Evolutionary conservation across 495 filamentous ascomycete genomes (phyloP), one percentile per base, ranked within the genome.

Genomic region (Penicillium paradoxum): DNA sequence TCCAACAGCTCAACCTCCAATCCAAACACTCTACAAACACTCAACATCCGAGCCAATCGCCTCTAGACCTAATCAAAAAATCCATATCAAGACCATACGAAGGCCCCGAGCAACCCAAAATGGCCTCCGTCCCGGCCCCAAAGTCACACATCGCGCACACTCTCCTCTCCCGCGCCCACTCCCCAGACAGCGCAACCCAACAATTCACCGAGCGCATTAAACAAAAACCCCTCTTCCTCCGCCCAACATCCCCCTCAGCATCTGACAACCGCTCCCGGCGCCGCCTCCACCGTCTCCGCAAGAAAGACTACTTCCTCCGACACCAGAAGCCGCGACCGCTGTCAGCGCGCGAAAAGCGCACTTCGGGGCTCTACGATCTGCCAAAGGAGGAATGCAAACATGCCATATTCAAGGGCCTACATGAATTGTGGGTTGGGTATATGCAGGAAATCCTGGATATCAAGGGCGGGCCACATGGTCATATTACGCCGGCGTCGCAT

Each of bases 171-270:
- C 84, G 84, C 56, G 89, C 89, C 18, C 87, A 93, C 74, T 81
- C 84, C 29, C 82, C 89, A 18, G 76, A 81, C 38, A 82, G 78
- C 50, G 84, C 89, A 18, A 66, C 69, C 9, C 72, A 78, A 6
- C 86, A 96, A 74, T 89, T 88, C 76, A 76, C 79, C 50, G 86
- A 93, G 48, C 89, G 90, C 66, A 77, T 97, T 63, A 82, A 87
- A 56, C 82, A 88, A 56, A 89, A 89, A 54, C 89, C 90, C 0
- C 83, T 98, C 56, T 82, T 82, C 67, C 83, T 97, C 0, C 80
- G 82, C 36, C 83, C 90, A 13, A 84, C 86, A 21, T 84, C 83
- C 0, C 83, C 89, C 14, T 71, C 67, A 19, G 66, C 80, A 19
- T 63, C 76, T 32, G 80, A 87, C 66, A 84, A 84, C 42, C 86